These are phyloP conservation scores for Cercophora sp. DNA, from an alignment of 495 filamentous ascomycete species.

Conservation along the genomic window DNA sequence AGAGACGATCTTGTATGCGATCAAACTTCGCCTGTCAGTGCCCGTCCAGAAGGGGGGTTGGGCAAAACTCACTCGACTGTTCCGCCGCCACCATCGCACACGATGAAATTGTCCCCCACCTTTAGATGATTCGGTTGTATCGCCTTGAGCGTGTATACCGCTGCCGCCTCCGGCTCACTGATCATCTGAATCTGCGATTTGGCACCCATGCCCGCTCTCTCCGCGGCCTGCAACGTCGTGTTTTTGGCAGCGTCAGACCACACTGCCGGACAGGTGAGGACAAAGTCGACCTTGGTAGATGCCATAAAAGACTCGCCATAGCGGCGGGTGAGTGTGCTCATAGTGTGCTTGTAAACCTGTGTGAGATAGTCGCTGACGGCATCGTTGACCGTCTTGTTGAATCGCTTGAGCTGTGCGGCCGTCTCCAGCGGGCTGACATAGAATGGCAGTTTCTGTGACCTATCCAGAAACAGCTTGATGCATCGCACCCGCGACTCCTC, in stretches of 20 bases:
- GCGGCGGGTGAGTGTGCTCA: constrained; percentile 64
- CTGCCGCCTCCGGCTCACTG: constrained; percentile 72
- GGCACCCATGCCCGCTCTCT: constrained; percentile 63
- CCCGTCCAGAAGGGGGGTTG: constrained; percentile 2
- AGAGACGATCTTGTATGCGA: constrained; percentile 62
- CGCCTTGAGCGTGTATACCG: constrained; percentile 65
- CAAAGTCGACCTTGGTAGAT: constrained; percentile 59
- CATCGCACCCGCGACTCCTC: constrained; percentile 70
- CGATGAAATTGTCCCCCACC: constrained; percentile 66
- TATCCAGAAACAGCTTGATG: constrained; percentile 77
- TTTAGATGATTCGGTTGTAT: constrained; percentile 61
- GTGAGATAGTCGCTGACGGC: constrained; percentile 65
- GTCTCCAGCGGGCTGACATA: constrained; percentile 74
- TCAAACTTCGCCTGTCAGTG: constrained; percentile 44
- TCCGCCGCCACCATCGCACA: constrained; percentile 76
- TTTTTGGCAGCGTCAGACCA: constrained; percentile 74
- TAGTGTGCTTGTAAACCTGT: constrained; percentile 67
- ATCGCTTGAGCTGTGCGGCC: constrained; percentile 64
- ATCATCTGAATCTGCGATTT: constrained; percentile 61
- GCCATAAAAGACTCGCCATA: constrained; percentile 60
- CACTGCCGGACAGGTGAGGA: constrained; percentile 76
- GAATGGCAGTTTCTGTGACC: constrained; percentile 69
- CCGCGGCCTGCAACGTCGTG: constrained; percentile 59
- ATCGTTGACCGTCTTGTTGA: constrained; percentile 56
- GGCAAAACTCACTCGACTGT: constrained; percentile 59